These are phyloP conservation scores for Gaertneriomyces sp. DNA, from an alignment of 192 early-diverging fungal genomes.

Conservation along the genomic window DNA sequence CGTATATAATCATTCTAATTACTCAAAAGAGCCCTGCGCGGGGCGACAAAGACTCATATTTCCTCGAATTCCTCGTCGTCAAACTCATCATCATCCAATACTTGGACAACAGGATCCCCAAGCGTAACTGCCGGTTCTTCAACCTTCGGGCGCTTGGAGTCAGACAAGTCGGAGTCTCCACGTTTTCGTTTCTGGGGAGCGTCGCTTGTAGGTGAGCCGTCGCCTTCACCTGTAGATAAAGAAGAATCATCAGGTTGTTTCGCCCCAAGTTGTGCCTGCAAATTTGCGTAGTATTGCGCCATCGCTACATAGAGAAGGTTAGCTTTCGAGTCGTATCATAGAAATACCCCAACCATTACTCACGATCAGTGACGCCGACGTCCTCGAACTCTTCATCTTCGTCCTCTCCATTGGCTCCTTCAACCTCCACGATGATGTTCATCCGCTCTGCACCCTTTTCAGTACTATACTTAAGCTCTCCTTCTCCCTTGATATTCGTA, in stretches of 20 bases:
- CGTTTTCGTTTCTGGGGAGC: not conserved
- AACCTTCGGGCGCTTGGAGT: not conserved
- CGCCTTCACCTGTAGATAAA: not conserved
- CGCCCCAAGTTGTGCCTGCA: conserved; percentile 4
- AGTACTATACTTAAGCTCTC: conserved; percentile 10
- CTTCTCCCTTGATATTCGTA: not conserved
- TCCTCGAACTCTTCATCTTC: conserved; percentile 19
- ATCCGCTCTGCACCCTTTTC: conserved; percentile 15
- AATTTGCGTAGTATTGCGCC: conserved; percentile 17
- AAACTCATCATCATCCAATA: conserved; percentile 26
- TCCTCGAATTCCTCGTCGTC: conserved; percentile 25
- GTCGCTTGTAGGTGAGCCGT: not conserved
- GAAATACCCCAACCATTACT: not conserved
- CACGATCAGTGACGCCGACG: not conserved
- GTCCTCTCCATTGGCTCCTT: conserved; percentile 11
- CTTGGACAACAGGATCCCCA: conserved; percentile 4
- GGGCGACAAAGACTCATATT: conserved; percentile 5
- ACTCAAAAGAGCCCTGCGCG: no score
- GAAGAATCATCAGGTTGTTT: not conserved
- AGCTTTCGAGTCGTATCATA: not conserved
- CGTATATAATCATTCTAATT: no score
- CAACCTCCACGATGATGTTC: conserved; percentile 27
- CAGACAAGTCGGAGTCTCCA: not conserved
- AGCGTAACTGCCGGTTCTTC: not conserved
- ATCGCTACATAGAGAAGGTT: conserved; percentile 7